Conservation (phyloP, 2,329 filamentous ascomycete genomes). For the Exophiala bonariae region DNA sequence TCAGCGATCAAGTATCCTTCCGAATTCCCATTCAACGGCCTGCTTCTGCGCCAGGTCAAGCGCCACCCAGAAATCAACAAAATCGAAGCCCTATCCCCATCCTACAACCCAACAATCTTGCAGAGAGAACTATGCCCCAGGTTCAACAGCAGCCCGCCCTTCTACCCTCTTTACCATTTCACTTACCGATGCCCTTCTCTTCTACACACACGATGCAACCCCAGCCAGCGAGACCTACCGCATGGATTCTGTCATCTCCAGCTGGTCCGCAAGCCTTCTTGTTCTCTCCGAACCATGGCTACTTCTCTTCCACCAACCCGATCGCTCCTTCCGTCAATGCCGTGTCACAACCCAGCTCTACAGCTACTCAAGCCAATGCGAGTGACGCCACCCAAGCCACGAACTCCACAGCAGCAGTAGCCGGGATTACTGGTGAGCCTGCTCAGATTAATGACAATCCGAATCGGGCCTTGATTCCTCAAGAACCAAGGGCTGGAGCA, state of each 20-base stretch:
- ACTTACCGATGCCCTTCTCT: slow-evolving; percentile 2
- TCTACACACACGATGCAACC: not conserved
- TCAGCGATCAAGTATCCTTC: slow-evolving; percentile 10
- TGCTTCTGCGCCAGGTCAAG: slow-evolving; percentile 12
- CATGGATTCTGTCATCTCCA: slow-evolving; percentile 26
- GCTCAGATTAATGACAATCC: not conserved
- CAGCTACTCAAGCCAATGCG: not conserved
- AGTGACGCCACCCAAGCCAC: not conserved
- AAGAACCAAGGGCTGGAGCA: not conserved
- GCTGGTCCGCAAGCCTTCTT: slow-evolving; percentile 26
- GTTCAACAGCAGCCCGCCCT: not conserved
- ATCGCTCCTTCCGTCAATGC: not conserved
- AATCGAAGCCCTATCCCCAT: not conserved
- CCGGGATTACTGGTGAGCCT: too few species aligned
- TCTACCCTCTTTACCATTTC: not conserved
- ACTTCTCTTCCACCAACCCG: slow-evolving; percentile 12
- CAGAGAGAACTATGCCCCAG: not conserved
- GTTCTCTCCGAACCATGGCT: slow-evolving; percentile 28
- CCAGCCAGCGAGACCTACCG: slow-evolving; percentile 8
- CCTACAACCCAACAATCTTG: not conserved
- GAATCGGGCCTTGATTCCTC: not conserved
- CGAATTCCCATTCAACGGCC: slow-evolving; percentile 14
- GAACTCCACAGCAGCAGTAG: slow-evolving; percentile 1
- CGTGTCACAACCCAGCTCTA: not conserved
- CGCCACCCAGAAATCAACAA: slow-evolving; percentile 1